Base-by-base conservation (phyloP, 2,329 filamentous ascomycete species). In the Lasiodiplodia sp. region DNA sequence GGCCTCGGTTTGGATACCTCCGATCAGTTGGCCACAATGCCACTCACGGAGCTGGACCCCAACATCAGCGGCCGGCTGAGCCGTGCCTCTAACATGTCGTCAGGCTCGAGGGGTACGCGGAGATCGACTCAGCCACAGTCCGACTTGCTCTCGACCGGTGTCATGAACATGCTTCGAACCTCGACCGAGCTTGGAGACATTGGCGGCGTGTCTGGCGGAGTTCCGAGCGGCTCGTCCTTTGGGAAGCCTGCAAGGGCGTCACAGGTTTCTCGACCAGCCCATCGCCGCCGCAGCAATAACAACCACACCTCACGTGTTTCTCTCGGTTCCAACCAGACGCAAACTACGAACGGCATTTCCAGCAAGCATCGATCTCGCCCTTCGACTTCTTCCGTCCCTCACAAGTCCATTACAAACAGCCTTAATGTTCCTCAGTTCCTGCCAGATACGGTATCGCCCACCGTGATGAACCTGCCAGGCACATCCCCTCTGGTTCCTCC, bases 111-210 rank as follows among this genome's bases (percentile, higher is more conserved):
- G 40, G 66, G 47, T 49, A 62, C 56, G 18, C 66, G 76, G 69
- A 76, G 76, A 70, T 69, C 72, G 18, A 70, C 69, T 67, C 72
- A 70, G 69, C 74, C 72, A 70, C 73, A 68, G 69, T 73, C 76
- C 37, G 75, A 78, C 70, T 75, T 73, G 70, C 75, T 75, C 63
- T 76, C 75, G 66, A 73, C 71, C 31, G 82, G 80, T 51, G 79
- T 85, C 69, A 76, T 83, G 75, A 83, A 81, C 70, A 85, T 85
- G 83, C 81, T 85, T 67, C 81, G 82, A 69, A 85, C 83, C 12
- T 81, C 80, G 10, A 85, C 82, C 1, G 83, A 85, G 72, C 79
- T 83, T 60, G 83, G 83, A 63, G 80, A 84, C 70, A 75, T 85
- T 58, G 81, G 78, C 12, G 74, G 78, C 34, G 74, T 83, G 21